Percentiles rank a stretch among this genome's conserved stretches.
These are phyloP conservation scores for Rhodocollybia butyracea DNA, from an alignment of 768 basidiomycete species.

Conservation along the genomic window DNA sequence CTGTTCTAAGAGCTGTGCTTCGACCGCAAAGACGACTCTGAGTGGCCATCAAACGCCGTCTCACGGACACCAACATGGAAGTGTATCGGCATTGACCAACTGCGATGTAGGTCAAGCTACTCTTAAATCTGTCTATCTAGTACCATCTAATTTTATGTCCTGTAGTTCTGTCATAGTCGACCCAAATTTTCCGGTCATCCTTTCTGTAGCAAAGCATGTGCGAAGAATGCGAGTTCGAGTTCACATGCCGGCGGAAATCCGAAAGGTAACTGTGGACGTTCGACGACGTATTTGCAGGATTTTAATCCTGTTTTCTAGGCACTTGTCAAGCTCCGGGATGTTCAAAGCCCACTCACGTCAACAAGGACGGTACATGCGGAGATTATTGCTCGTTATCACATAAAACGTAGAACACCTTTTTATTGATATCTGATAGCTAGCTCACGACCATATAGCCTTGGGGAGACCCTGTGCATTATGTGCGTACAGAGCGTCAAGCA, in stretches of 20 bases:
- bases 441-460: constrained; percentile 38
- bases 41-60: constrained; percentile 17
- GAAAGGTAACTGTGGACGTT: not conserved
- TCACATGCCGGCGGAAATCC: constrained; percentile 10
- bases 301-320: constrained; percentile 20
- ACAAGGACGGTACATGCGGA: constrained; percentile 33
- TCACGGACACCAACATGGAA: constrained; percentile 14
- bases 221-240: constrained; percentile 37
- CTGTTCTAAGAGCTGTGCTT: constrained; percentile 56
- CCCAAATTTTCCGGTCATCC: constrained; percentile 63
- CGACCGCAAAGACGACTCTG: constrained; percentile 39
- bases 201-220: constrained; percentile 64
- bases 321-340: constrained; percentile 53
- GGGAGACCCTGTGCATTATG: constrained; percentile 53
- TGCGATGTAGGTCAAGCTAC: constrained; percentile 42
- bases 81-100: constrained; percentile 29
- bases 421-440: too few species aligned
- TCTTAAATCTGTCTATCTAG: not conserved
- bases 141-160: constrained; percentile 7
- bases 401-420: constrained; percentile 52
- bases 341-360: constrained; percentile 38
- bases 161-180: constrained; percentile 54
- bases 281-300: not conserved
- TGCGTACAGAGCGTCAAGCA: constrained; percentile 56
- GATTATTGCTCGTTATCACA: constrained; percentile 53